Conservation (phyloP, 345 rosid genomes). For the Viola odorata region DNA sequence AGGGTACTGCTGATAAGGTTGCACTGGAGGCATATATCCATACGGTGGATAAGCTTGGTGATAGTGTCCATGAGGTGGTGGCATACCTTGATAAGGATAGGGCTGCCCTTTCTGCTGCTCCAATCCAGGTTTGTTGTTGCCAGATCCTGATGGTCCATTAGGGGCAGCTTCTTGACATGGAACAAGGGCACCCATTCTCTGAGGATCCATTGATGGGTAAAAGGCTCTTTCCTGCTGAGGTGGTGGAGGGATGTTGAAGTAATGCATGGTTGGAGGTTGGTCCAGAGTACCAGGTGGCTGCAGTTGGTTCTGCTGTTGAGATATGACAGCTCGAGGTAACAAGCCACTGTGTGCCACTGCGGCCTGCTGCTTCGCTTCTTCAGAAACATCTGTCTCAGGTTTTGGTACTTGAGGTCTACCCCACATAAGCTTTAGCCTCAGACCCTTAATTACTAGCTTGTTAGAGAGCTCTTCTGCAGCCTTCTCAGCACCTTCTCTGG, state of each 20-base stretch:
- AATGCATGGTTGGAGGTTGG: slow-evolving; percentile 60
- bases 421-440: slow-evolving; percentile 91
- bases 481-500: slow-evolving; percentile 95
- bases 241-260: slow-evolving; percentile 67
- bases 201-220: slow-evolving; percentile 98
- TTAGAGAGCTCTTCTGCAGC: slow-evolving; percentile 90
- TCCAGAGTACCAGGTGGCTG: slow-evolving; percentile 40
- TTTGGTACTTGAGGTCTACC: slow-evolving; percentile 86
- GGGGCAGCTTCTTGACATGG: slow-evolving; percentile 69
- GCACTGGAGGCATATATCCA: slow-evolving; percentile 55
- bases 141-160: slow-evolving; percentile 18
- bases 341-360: slow-evolving; percentile 65
- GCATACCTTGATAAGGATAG: slow-evolving; percentile 44
- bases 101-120: slow-evolving; percentile 51
- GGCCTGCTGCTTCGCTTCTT: slow-evolving; percentile 66
- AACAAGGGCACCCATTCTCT: slow-evolving; percentile 87
- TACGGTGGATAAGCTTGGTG: slow-evolving; percentile 55
- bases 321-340: slow-evolving; percentile 78
- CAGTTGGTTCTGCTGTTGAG: slow-evolving; percentile 75
- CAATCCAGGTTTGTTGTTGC: slow-evolving; percentile 43
- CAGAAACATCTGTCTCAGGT: slow-evolving; percentile 63
- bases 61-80: slow-evolving; percentile 32
- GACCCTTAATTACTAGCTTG: slow-evolving; percentile 78
- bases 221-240: slow-evolving; percentile 63
- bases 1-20: slow-evolving; percentile 64